Percentiles rank a stretch among this genome's conserved stretches.
Evolutionary conservation across 2,329 filamentous ascomycete species (phyloP).

Genomic region (Fusarium transvaalense): DNA sequence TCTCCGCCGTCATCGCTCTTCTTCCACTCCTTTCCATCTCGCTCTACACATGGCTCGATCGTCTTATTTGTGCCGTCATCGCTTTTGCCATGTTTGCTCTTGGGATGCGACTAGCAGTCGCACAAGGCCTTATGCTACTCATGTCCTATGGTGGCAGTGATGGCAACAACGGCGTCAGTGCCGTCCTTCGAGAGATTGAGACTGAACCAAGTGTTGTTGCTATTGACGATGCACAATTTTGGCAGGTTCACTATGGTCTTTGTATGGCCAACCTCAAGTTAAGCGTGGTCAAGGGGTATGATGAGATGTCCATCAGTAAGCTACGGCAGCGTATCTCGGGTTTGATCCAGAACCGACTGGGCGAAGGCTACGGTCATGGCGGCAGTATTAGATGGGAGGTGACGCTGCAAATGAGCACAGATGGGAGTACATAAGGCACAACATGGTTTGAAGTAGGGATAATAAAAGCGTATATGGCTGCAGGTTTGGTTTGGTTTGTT

Average conservation of each 20-base stretch:
- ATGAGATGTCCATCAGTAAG: constrained; percentile 78
- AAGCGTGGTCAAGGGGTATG: constrained; percentile 71
- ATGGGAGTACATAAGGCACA: constrained; percentile 41
- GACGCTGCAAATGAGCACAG: constrained; percentile 78
- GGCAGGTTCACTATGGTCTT: constrained; percentile 97
- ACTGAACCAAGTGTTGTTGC: constrained; percentile 79
- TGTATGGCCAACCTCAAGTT: constrained; percentile 96
- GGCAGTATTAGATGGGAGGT: constrained; percentile 92
- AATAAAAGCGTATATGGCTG: neutral
- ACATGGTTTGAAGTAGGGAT: neutral
- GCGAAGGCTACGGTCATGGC: constrained; percentile 86
- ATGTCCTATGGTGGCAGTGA: constrained; percentile 78
- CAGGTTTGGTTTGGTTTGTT: constrained; percentile 15
- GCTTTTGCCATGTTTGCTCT: constrained; percentile 90
- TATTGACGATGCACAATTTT: constrained; percentile 93
- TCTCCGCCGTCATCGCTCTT: constrained; percentile 82
- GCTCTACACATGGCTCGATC: constrained; percentile 87
- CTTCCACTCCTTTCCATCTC: constrained; percentile 84
- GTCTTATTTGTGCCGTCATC: constrained; percentile 82
- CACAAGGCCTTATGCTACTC: constrained; percentile 91
- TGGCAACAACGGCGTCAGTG: constrained; percentile 67
- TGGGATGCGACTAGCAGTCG: constrained; percentile 84
- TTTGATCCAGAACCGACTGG: constrained; percentile 85
- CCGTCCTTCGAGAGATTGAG: constrained; percentile 87
- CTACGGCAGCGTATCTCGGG: constrained; percentile 81